phyloP scores from a whole-genome alignment of 768 basidiomycete species.

The Lactarius deliciosus region DNA sequence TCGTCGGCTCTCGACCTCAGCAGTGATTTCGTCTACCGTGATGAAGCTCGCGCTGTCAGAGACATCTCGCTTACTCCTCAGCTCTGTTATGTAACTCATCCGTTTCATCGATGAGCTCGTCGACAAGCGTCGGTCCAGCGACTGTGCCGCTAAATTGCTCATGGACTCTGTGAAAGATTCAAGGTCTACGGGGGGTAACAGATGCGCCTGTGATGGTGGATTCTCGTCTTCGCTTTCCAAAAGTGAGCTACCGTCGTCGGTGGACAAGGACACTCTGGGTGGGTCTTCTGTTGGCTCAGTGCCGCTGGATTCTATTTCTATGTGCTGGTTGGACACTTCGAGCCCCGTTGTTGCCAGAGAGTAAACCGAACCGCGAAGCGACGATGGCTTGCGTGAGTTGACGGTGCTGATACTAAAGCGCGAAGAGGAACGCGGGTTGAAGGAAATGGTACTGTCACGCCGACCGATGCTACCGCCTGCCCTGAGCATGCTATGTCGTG shows the following conservation, averaged over 20 bases:
- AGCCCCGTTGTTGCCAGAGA: conserved; percentile 39
- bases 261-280: conserved; percentile 73
- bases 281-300: conserved; percentile 46
- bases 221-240: conserved; percentile 53
- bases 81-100: conserved; percentile 78
- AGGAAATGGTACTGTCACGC: conserved; percentile 47
- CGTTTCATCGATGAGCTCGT: conserved; percentile 53
- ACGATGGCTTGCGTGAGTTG: conserved; percentile 42
- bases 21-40: conserved; percentile 98
- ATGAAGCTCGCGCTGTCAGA: conserved; percentile 89
- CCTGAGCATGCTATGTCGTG: conserved; percentile 85
- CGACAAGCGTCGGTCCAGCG: conserved; percentile 40
- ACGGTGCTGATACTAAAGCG: conserved; percentile 65
- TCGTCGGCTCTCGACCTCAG: conserved; percentile 80
- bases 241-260: conserved; percentile 65
- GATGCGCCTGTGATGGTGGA: conserved; percentile 47
- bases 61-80: conserved; percentile 77
- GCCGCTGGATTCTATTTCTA: conserved; percentile 3
- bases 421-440: conserved; percentile 48
- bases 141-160: conserved; percentile 48
- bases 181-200: conserved; percentile 73
- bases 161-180: conserved; percentile 82
- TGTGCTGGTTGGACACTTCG: conserved; percentile 29
- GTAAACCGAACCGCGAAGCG: conserved; percentile 48
- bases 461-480: conserved; percentile 50